phyloP scores from a whole-genome alignment of 2,329 filamentous ascomycete species.

The Canariomyces notabilis region DNA sequence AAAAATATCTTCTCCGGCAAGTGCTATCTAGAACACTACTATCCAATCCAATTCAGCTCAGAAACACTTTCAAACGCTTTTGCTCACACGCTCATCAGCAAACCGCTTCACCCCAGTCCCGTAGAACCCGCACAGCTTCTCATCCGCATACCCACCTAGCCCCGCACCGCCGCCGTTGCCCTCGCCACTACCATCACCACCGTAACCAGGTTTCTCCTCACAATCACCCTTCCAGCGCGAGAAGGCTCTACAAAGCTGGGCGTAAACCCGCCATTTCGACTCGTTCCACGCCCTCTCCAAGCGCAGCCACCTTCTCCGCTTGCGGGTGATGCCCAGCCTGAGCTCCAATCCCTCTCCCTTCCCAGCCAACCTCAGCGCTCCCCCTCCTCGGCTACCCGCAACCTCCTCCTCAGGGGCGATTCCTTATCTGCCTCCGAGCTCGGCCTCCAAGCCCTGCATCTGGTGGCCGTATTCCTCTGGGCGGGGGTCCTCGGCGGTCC shows the following conservation, averaged over 20 bases:
- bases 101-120: too few species aligned
- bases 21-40: too few species aligned
- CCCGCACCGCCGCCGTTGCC: too few species aligned
- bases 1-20: neutral
- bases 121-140: too few species aligned
- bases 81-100: neutral
- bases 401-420: neutral
- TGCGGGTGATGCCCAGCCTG: neutral
- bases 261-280: conserved; percentile 3
- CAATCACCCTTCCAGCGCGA: neutral
- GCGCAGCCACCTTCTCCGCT: neutral
- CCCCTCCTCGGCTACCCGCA: too few species aligned
- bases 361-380: neutral
- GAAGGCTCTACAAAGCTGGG: neutral
- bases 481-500: conserved; percentile 56
- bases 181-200: too few species aligned
- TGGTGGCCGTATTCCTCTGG: conserved; percentile 53
- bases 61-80: neutral
- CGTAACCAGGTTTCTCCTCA: neutral
- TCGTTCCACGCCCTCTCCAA: neutral
- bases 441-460: conserved; percentile 51
- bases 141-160: too few species aligned
- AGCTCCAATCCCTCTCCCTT: neutral
- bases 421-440: conserved; percentile 43
- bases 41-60: neutral